Percentiles rank a stretch among this genome's conserved stretches.
Conservation (phyloP, 345 rosid genomes). For the Citrus inodora region DNA sequence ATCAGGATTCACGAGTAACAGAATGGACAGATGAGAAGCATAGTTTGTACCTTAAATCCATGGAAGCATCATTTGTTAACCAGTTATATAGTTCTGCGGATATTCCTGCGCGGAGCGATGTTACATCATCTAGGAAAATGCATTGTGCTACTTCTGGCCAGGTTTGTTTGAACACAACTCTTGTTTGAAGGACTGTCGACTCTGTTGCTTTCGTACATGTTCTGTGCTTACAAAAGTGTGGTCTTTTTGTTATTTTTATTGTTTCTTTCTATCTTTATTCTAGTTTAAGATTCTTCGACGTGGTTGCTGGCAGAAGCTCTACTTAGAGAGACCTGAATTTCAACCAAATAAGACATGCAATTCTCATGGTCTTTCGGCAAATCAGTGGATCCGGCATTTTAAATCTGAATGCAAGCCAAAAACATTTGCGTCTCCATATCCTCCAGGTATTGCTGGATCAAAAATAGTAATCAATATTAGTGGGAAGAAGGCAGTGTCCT, state of each 20-base stretch:
- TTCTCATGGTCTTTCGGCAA: constrained; percentile 33
- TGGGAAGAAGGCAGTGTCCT: constrained; percentile 31
- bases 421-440: constrained; percentile 3
- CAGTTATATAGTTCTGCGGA: constrained; percentile 58
- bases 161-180: constrained; percentile 50
- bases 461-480: constrained; percentile 22
- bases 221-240: neutral
- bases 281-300: constrained; percentile 72
- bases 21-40: constrained; percentile 97
- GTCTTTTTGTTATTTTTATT: neutral
- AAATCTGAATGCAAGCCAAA: constrained; percentile 31
- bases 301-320: constrained; percentile 66
- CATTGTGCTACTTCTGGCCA: constrained; percentile 44
- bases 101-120: constrained; percentile 30
- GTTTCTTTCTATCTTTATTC: constrained; percentile 8
- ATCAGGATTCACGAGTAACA: constrained; percentile 36
- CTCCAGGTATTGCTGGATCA: constrained; percentile 20
- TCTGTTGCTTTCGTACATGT: neutral
- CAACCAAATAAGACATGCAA: constrained; percentile 22
- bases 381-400: constrained; percentile 69
- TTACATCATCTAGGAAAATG: constrained; percentile 25
- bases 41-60: constrained; percentile 74
- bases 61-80: constrained; percentile 85
- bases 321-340: constrained; percentile 45
- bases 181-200: neutral